Percentiles rank a stretch among this genome's conserved stretches.
Evolutionary conservation across 148 eudicot genomes (phyloP).

Genomic region (Chenopodium formosanum): DNA sequence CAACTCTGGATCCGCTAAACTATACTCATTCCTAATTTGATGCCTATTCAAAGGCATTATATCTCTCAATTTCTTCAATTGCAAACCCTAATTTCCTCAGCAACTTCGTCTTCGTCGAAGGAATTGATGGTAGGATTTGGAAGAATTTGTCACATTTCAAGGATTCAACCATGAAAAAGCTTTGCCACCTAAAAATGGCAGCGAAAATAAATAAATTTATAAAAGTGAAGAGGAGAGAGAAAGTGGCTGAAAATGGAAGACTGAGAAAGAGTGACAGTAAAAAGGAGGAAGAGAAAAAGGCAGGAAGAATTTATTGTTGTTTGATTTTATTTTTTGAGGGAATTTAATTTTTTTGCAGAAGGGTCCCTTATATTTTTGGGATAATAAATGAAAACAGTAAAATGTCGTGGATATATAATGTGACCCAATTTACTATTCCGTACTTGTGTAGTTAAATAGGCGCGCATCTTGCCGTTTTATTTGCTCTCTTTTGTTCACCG

Average conservation of each 20-base stretch:
- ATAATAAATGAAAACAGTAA: conserved; percentile 6
- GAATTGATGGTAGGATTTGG: not conserved
- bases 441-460: not conserved
- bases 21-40: conserved; percentile 74
- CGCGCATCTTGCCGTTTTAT: conserved; percentile 28
- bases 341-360: not conserved
- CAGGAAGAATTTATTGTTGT: conserved; percentile 1
- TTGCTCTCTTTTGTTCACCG: not conserved
- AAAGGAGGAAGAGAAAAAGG: not conserved
- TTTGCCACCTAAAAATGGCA: not conserved
- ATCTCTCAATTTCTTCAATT: not conserved
- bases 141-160: conserved; percentile 19
- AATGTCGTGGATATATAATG: not conserved
- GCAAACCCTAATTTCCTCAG: conserved; percentile 25
- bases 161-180: conserved; percentile 14
- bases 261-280: conserved; percentile 21
- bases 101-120: not conserved
- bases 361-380: no score
- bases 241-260: conserved; percentile 2
- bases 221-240: conserved; percentile 8
- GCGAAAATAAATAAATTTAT: not conserved
- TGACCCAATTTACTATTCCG: not conserved
- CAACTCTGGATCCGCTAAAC: conserved; percentile 89
- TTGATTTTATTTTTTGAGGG: not conserved
- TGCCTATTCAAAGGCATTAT: conserved; percentile 77